Evolutionary conservation across 306 rosid genomes (phyloP).

Genomic region (Prunus mira): DNA sequence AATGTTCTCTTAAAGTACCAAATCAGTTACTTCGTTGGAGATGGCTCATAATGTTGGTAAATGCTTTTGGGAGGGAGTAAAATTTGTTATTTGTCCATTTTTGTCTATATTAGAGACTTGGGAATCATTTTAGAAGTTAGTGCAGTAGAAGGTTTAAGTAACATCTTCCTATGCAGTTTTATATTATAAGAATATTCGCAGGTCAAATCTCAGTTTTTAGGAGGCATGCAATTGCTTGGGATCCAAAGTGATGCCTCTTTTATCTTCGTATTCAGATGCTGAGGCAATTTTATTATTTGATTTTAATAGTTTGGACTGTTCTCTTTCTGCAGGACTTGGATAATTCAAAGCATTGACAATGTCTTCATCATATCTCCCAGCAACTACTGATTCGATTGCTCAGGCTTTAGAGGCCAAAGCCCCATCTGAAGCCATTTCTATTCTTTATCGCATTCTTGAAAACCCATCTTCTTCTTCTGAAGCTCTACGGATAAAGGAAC

Average conservation of each 20-base stretch:
- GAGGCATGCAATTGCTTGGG: neutral
- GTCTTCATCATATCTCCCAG: slow-evolving; percentile 80
- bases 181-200: neutral
- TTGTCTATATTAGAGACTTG: neutral
- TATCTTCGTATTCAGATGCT: neutral
- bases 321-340: slow-evolving; percentile 37
- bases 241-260: neutral
- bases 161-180: neutral
- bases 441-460: slow-evolving; percentile 70
- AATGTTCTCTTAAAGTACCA: slow-evolving; percentile 33
- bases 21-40: slow-evolving; percentile 39
- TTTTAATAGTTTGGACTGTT: neutral
- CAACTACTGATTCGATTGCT: slow-evolving; percentile 66
- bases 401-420: slow-evolving; percentile 67
- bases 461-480: slow-evolving; percentile 81
- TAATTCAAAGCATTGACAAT: slow-evolving; percentile 34
- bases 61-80: neutral
- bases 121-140: neutral
- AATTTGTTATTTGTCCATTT: neutral
- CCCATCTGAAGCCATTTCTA: slow-evolving; percentile 69
- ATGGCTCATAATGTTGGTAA: slow-evolving; percentile 26
- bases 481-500: slow-evolving; percentile 83
- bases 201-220: neutral
- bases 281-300: neutral
- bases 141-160: neutral